phyloP scores from a whole-genome alignment of 116 monocot genomes.

The Phalaenopsis hybrid region DNA sequence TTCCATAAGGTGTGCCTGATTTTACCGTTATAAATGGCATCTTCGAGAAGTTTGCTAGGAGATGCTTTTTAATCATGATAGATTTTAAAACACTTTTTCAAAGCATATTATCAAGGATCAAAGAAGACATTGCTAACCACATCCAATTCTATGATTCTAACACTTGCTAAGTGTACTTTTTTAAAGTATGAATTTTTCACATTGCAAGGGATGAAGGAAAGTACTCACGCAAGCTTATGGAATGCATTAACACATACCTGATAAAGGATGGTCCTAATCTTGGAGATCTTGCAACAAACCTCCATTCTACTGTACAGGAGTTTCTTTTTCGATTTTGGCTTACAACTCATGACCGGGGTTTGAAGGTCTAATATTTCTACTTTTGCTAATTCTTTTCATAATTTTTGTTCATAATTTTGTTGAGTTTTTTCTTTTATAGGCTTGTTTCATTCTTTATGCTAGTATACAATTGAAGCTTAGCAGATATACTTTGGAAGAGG shows the following conservation, averaged over 20 bases:
- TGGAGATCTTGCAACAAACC: constrained; percentile 45
- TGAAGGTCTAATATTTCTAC: constrained; percentile 48
- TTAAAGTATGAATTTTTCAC: background rate
- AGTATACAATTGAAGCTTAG: constrained; percentile 52
- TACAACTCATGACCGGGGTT: constrained; percentile 54
- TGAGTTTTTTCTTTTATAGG: constrained; percentile 29
- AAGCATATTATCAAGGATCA: constrained; percentile 4
- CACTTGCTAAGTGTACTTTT: background rate
- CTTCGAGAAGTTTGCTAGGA: background rate
- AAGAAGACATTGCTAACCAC: background rate
- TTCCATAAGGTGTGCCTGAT: constrained; percentile 39
- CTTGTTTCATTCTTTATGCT: constrained; percentile 56
- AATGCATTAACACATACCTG: constrained; percentile 71
- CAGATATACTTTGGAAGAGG: constrained; percentile 30
- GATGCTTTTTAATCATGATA: background rate
- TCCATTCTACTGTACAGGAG: constrained; percentile 64
- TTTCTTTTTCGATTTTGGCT: constrained; percentile 66
- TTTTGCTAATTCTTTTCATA: constrained; percentile 2
- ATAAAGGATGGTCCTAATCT: constrained; percentile 91
- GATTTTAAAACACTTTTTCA: background rate
- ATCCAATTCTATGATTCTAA: background rate
- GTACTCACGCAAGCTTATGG: constrained; percentile 81
- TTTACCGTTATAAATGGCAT: constrained; percentile 3
- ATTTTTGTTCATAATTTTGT: constrained; percentile 2
- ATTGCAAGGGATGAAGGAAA: constrained; percentile 76